phyloP scores from a whole-genome alignment of 1,284 basidiomycete genomes.

The Somion occarium region DNA sequence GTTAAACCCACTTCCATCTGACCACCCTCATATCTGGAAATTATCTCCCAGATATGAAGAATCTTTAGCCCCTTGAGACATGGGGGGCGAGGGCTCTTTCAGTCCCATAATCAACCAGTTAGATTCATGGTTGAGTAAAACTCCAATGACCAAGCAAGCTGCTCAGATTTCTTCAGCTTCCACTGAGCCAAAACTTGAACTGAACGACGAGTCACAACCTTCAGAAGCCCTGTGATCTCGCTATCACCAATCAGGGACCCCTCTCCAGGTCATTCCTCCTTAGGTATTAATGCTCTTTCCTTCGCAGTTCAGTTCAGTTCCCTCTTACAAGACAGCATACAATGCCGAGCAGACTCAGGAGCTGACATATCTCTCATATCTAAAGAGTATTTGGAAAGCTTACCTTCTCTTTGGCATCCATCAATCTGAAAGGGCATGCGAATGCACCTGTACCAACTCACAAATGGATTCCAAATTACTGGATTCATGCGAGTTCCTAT shows the following conservation, averaged over 20 bases:
- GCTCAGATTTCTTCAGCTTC: neutral
- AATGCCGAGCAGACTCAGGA: conserved; percentile 16
- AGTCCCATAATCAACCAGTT: too few species aligned
- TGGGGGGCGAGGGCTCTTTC: too few species aligned
- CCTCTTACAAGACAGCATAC: neutral
- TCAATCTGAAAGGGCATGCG: conserved; percentile 1
- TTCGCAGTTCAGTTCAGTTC: neutral
- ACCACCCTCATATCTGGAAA: too few species aligned
- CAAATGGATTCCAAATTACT: neutral
- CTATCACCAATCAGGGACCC: neutral
- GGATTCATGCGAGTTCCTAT: conserved; percentile 11
- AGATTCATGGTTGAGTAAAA: neutral
- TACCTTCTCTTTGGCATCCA: neutral
- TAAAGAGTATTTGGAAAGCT: conserved; percentile 5
- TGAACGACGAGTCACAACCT: neutral
- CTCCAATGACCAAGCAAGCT: neutral
- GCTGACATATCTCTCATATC: conserved; percentile 16
- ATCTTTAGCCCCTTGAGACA: too few species aligned
- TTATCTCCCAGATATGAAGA: too few species aligned
- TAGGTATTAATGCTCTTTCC: neutral
- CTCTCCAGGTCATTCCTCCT: neutral
- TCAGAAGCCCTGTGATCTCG: neutral
- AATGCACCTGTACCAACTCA: conserved; percentile 12
- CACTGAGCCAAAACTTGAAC: neutral
- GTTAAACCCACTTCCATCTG: neutral